Base-by-base conservation (phyloP, 2,329 filamentous ascomycete species). In the Paecilomyces sp. region DNA sequence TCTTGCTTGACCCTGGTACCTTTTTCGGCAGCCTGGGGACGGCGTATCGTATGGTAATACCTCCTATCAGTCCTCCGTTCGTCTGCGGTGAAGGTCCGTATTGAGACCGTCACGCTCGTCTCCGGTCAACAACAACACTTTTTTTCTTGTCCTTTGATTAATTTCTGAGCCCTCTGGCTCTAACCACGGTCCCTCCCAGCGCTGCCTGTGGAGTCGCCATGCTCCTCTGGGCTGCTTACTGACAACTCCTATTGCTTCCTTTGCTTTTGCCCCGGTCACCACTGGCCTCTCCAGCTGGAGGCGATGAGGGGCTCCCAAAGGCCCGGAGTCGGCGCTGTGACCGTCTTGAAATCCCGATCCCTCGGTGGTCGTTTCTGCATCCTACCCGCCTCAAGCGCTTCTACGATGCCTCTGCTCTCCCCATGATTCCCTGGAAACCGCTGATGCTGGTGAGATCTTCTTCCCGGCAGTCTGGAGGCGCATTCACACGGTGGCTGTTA, bases 1-100 rank as follows among this genome's bases (percentile, higher is more conserved):
- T 61, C 47, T 59, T 56, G 30, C 30, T 59, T 58, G 30, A 36
- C 55, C 31, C 55, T 56, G 55, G 55, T 56, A 34, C 36, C 55
- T 36, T 55, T 54, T 53, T 53, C 24, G 51, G 51, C 24, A 53
- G 51, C 24, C 51, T 54, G 24, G 22, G 13, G 24, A 15, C 15
- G 25, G 12, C 28, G 51, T 53, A 53, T 28, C 2, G 28, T 53
- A 53, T 15, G 51, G 51, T 53, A 53, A 54, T 12, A 24, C 53
- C n/a, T 5, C 31, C 33, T 5, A 18, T 11, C 18, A 24, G 51
- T 13, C 51, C 22, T 22, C 22, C 22, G 22, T 22, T 22, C 22
- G 22, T 22, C 22, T 22, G 22, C 22, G 25, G 1, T 28, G 25
- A 28, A 3, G 41, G 51, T 24, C 4, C 5, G 51, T 53, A 53